Percentiles rank a stretch among this genome's conserved stretches.
Conservation (phyloP, 345 rosid genomes). For the Lepidium sativum region DNA sequence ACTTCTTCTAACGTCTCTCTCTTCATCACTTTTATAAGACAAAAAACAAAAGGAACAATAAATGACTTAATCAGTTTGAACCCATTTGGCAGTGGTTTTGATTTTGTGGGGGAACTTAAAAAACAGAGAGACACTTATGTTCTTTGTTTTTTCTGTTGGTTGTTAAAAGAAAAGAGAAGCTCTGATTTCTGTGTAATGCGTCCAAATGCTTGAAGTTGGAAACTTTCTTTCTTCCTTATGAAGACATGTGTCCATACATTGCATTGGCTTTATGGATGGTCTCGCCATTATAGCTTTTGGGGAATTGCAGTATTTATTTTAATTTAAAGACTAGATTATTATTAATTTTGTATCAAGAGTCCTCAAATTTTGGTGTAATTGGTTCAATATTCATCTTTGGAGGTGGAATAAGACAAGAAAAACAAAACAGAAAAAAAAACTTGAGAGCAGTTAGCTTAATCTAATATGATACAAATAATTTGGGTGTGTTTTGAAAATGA, state of each 20-base stretch:
- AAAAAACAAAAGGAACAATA: background rate
- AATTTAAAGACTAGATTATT: background rate
- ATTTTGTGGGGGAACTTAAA: background rate
- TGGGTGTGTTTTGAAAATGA: background rate
- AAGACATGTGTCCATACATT: conserved; percentile 20
- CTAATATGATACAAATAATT: background rate
- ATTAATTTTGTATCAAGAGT: background rate
- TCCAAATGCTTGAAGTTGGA: conserved; percentile 7
- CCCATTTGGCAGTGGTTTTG: background rate
- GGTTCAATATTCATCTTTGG: background rate
- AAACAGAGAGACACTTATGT: background rate
- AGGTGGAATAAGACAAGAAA: background rate
- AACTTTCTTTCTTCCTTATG: background rate
- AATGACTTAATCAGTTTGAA: conserved; percentile 3
- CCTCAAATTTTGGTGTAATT: background rate
- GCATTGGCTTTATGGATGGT: conserved; percentile 6
- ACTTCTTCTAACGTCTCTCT: conserved; percentile 38
- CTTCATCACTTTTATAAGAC: conserved; percentile 12
- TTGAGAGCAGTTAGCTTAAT: background rate
- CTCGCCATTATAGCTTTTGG: conserved; percentile 4
- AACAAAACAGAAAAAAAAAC: background rate
- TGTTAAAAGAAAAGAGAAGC: background rate
- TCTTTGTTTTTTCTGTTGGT: background rate
- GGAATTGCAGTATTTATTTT: background rate
- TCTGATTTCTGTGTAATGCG: background rate